Conservation (phyloP, 495 filamentous ascomycete species). For the Jackrogersella minutella region DNA sequence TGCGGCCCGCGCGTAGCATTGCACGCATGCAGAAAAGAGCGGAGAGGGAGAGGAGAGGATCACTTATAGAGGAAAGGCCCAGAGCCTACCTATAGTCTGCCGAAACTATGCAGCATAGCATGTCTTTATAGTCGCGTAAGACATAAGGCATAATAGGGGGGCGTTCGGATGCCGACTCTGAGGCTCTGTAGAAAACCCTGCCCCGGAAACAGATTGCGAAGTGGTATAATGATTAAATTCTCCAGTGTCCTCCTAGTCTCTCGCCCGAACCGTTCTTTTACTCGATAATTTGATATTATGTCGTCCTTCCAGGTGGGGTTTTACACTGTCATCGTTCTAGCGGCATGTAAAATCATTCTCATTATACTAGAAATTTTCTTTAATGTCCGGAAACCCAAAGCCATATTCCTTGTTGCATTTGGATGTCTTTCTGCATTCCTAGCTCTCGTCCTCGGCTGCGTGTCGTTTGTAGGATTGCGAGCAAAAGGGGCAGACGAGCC, state of each 20-base stretch:
- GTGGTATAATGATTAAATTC: slow-evolving; percentile 17
- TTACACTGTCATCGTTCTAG: slow-evolving; percentile 14
- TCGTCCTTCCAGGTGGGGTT: slow-evolving; percentile 21
- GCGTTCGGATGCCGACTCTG: background rate
- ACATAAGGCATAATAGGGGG: slow-evolving; percentile 11
- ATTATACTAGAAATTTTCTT: slow-evolving; percentile 9
- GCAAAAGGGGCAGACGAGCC: background rate
- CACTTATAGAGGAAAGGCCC: background rate
- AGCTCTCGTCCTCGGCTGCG: slow-evolving; percentile 24
- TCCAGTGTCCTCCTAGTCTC: background rate
- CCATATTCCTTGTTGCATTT: background rate
- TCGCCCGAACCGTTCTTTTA: background rate
- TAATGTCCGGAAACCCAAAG: background rate
- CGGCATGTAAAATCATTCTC: slow-evolving; percentile 7
- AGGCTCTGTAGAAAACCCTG: slow-evolving; percentile 7
- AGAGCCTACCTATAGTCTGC: slow-evolving; percentile 22
- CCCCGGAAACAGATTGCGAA: slow-evolving; percentile 1
- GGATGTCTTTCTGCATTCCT: slow-evolving; percentile 12
- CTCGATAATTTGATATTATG: slow-evolving; percentile 8
- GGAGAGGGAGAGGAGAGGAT: background rate
- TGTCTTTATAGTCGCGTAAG: background rate
- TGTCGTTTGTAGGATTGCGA: slow-evolving; percentile 19
- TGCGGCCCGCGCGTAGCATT: slow-evolving; percentile 11
- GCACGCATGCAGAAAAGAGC: background rate
- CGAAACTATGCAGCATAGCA: slow-evolving; percentile 1